Conservation (phyloP, 192 early-diverging fungal genomes). For the Umbelopsis isabellina region DNA sequence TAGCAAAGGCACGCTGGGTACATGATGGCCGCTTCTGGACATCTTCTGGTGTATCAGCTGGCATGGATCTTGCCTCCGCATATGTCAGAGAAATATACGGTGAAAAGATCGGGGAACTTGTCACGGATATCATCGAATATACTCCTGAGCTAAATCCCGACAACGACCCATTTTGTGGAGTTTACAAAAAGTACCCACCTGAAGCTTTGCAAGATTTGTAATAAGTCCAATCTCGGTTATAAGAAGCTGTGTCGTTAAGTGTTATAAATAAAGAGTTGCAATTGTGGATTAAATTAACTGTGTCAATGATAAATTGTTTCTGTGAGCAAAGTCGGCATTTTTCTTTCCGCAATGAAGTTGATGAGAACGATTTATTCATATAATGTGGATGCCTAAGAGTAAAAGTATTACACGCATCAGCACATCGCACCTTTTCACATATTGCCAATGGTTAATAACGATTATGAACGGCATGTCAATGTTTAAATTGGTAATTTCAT, state of each 20-base stretch:
- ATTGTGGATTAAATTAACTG: too few relatives aligned
- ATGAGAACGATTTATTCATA: too few relatives aligned
- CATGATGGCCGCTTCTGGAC: conserved; percentile 50
- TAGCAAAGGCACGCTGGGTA: conserved; percentile 55
- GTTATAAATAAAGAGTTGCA: not conserved
- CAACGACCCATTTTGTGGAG: not conserved
- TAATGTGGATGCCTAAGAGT: too few relatives aligned
- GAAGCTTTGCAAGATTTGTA: not conserved
- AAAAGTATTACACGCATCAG: too few relatives aligned
- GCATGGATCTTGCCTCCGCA: conserved; percentile 22
- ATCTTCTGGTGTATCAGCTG: conserved; percentile 50
- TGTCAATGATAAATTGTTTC: too few relatives aligned
- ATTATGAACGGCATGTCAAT: too few relatives aligned
- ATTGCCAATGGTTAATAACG: too few relatives aligned
- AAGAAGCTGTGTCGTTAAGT: not conserved
- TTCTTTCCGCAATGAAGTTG: too few relatives aligned
- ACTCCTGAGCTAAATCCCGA: conserved; percentile 6
- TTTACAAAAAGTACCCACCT: not conserved
- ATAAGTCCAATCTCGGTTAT: too few relatives aligned
- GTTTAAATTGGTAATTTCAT: too few relatives aligned
- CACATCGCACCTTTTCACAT: too few relatives aligned
- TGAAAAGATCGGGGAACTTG: not conserved
- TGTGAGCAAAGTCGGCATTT: too few relatives aligned
- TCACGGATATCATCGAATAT: not conserved
- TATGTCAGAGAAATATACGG: not conserved